Evolutionary conservation across 495 filamentous ascomycete genomes (phyloP), one percentile per base, ranked within the genome.

Genomic region (Pseudevernia furfuracea): DNA sequence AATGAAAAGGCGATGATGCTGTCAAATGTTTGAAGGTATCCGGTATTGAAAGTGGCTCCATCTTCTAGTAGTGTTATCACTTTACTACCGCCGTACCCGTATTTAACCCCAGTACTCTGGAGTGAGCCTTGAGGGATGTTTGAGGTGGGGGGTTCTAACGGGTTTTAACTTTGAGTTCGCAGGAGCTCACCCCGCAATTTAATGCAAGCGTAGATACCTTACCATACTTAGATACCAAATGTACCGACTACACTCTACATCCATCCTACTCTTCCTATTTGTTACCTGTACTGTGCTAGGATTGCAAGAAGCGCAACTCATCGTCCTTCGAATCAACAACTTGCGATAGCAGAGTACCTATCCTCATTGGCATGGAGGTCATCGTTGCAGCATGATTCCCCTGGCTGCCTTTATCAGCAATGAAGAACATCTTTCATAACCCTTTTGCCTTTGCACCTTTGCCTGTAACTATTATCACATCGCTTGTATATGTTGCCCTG

Each of bases 381-480:
- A 36, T 32, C 17, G 39, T 56, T 48, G 60, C 19, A 30, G n/a
- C 44, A 48, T 23, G 41, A 39, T n/a, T 7, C 37, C 32, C n/a
- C n/a, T 34, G 19, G 4, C 21, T n/a, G 6, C 48, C 39, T 30
- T 19, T 2, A 34, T 32, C 15, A 64, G 55, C 62, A 28, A 75
- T 71, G 58, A 74, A 69, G 38, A 68, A 57, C 14, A 30, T 34
- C 19, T 55, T 71, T 63, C 55, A 37, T 28, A 85, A 86, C 64
- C 85, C 84, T 25, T 70, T 88, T 67, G 81, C 79, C 28, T 89
- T 89, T 70, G 80, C 78, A 59, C 81, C 87, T 39, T 80, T 84
- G 68, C 83, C 87, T 21, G 89, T 93, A 14, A 91, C 87, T 15
- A 78, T 92, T 62, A 84, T 90, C 76, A 85, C 84, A 17, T 82